Base-by-base conservation (phyloP, 2,329 filamentous ascomycete genomes). In the Cladophialophora psammophila region DNA sequence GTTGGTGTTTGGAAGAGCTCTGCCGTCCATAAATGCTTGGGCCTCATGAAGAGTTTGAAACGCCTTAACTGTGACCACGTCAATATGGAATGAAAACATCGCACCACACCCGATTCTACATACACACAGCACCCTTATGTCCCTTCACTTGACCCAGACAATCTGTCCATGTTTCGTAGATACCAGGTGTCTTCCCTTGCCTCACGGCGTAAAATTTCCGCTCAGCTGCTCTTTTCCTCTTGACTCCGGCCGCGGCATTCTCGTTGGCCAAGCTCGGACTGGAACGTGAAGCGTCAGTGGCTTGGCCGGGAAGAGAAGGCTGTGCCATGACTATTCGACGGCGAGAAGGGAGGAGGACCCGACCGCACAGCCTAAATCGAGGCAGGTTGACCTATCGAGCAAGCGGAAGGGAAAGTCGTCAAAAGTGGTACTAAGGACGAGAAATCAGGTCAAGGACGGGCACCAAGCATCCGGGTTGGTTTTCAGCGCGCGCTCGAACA, bases 1-100 rank as follows among this genome's bases (percentile, higher is more conserved):
- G 5, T 72, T 77, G 56, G 80, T 73, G 48, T 81, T 77, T 26
- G 72, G 75, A 15, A 76, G 7, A 78, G 78, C 64, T 85, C 84
- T 85, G 55, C 91, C 91, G 0, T 85, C 87, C 32, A 92, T 83
- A 76, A 92, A 97, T 1, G 87, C 88, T 74, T 91, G 86, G n/a
- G 94, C 94, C 67, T 97, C 93, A 69, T 89, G 85, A 66, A 85
- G 82, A 0, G 86, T 88, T 9, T 84, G 80, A 76, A 97, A 97
- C 1, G 91, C 92, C 80, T 95, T 94, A 82, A 91, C 92, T 95
- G 68, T 32, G 57, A 26, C 18, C 10, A 36, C 34, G 53, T 65
- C 42, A 69, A 65, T 53, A 38, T n/a, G 26, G 45, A 57, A 60
- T 45, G 38, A 31, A 48, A 53, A 12, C 26, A 15, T 8, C n/a